These are phyloP conservation scores for Adansonia digitata DNA, from an alignment of 345 rosid species.

Conservation along the genomic window DNA sequence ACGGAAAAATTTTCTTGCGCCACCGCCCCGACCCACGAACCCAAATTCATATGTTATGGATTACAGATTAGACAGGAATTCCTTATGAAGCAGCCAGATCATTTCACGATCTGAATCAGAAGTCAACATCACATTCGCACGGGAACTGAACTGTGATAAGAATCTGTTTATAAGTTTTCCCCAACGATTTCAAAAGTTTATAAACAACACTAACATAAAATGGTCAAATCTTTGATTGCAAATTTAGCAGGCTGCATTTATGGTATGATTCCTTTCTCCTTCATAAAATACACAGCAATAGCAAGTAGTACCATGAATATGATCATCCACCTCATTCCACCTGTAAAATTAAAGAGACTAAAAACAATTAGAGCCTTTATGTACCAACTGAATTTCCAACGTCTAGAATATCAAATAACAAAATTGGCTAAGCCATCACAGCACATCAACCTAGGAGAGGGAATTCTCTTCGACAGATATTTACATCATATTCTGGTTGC, in stretches of 20 bases:
- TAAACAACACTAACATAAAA: not conserved
- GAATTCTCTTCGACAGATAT: not conserved
- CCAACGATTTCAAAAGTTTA: not conserved
- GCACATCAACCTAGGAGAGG: not conserved
- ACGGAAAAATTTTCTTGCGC: too few species aligned
- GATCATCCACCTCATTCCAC: slow-evolving; percentile 34
- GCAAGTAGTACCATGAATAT: slow-evolving; percentile 34
- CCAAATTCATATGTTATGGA: too few species aligned
- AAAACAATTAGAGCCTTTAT: not conserved
- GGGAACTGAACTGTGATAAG: not conserved
- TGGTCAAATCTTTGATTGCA: not conserved
- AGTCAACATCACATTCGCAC: not conserved
- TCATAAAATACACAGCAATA: slow-evolving; percentile 33
- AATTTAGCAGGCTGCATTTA: not conserved
- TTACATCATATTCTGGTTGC: not conserved
- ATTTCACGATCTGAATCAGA: not conserved
- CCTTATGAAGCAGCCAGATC: not conserved
- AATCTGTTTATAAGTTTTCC: not conserved
- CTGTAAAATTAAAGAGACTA: slow-evolving; percentile 25
- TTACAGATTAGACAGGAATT: not conserved
- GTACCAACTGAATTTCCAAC: not conserved
- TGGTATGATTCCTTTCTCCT: slow-evolving; percentile 24
- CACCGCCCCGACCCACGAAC: too few species aligned
- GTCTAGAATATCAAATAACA: not conserved
- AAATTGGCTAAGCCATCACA: not conserved